Percentiles rank a stretch among this genome's conserved stretches.
phyloP scores from a whole-genome alignment of 139 green algal species.

The Ettlia oleoabundans region DNA sequence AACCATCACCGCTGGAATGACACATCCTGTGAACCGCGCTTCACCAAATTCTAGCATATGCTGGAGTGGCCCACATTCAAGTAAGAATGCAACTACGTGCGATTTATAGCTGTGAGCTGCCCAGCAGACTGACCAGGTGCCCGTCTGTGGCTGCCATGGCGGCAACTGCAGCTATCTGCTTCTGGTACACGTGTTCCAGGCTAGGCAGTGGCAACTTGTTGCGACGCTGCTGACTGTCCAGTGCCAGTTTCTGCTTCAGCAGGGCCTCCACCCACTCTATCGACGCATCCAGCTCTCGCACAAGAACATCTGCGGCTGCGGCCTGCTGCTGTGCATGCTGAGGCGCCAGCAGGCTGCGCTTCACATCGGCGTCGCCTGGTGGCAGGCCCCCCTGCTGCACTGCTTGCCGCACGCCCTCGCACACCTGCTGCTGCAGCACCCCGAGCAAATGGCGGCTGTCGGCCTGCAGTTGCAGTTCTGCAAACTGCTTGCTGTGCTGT shows the following conservation, averaged over 20 bases:
- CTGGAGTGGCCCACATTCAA: too few relatives aligned
- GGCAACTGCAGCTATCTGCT: not conserved
- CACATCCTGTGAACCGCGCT: too few relatives aligned
- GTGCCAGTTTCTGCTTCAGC: slow-evolving; percentile 23
- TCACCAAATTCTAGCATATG: too few relatives aligned
- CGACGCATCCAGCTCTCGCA: slow-evolving; percentile 20
- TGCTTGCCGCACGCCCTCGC: not conserved
- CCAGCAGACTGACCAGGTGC: too few relatives aligned
- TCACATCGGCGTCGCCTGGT: not conserved
- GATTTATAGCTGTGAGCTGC: too few relatives aligned
- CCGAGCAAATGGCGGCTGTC: not conserved
- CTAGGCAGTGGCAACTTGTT: not conserved
- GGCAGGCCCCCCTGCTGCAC: not conserved
- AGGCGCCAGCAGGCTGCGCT: not conserved
- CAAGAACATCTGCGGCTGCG: not conserved
- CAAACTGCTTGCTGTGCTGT: slow-evolving; percentile 8
- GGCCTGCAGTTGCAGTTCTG: slow-evolving; percentile 3
- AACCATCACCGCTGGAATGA: too few relatives aligned
- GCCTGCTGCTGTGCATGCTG: slow-evolving; percentile 5
- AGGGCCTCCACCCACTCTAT: slow-evolving; percentile 30
- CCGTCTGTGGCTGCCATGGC: slow-evolving; percentile 23
- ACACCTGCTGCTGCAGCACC: slow-evolving; percentile 1
- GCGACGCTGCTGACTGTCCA: not conserved
- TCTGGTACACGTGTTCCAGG: not conserved
- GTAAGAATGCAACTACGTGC: too few relatives aligned